Percentiles rank a stretch among this genome's conserved stretches.
phyloP scores from a whole-genome alignment of 345 rosid genomes.

The Syzygium aqueum region DNA sequence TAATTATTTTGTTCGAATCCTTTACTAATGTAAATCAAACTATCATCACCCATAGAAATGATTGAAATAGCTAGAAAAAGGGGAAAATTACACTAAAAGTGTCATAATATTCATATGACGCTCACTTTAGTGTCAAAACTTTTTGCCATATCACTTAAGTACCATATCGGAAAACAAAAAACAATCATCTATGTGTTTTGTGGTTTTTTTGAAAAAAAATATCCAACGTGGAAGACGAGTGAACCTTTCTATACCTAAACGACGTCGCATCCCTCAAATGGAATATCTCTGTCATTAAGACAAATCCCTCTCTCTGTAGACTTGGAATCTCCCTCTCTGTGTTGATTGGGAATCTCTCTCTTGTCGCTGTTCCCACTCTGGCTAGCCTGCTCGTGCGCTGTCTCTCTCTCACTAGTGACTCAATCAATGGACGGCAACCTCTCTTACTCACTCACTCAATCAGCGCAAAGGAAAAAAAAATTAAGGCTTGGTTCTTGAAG shows the following conservation, averaged over 20 bases:
- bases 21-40: not conserved
- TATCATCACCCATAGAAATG: not conserved
- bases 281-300: not conserved
- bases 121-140: not conserved
- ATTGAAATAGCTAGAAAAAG: not conserved
- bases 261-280: not conserved
- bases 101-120: fast-evolving
- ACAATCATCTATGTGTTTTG: not conserved
- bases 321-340: no score
- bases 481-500: no score
- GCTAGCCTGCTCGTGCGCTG: no score
- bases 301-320: not conserved
- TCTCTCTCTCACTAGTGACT: not conserved
- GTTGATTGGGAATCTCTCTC: no score
- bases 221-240: not conserved
- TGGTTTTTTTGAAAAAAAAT: not conserved
- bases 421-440: not conserved
- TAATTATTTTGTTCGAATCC: not conserved
- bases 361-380: not conserved
- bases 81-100: not conserved
- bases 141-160: not conserved
- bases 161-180: no score
- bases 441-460: not conserved
- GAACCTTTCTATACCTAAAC: not conserved
- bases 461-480: not conserved